phyloP scores from a whole-genome alignment of 2,329 filamentous ascomycete genomes.

The Colletotrichum sp. region DNA sequence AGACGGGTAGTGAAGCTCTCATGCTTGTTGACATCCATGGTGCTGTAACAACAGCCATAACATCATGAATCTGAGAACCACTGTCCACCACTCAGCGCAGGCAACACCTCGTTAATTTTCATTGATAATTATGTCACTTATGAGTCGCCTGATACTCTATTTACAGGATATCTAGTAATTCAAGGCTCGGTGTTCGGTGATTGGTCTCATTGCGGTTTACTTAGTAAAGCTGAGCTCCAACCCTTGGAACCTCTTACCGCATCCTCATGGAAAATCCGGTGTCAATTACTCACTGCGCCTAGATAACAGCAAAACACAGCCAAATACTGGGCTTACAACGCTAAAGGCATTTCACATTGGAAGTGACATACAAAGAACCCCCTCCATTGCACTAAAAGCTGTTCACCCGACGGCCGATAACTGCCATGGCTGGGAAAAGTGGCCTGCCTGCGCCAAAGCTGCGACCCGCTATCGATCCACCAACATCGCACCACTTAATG shows the following conservation, averaged over 20 bases:
- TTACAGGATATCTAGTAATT: neutral
- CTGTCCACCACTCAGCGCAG: neutral
- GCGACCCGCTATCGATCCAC: neutral
- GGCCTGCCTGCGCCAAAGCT: neutral
- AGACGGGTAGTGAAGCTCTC: neutral
- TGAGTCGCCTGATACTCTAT: rapidly evolving
- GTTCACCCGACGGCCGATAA: neutral
- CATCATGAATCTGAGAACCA: neutral
- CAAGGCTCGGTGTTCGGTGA: neutral
- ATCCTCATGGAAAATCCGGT: neutral
- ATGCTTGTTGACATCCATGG: neutral
- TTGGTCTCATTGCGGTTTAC: neutral
- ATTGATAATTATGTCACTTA: rapidly evolving
- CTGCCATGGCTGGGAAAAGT: neutral
- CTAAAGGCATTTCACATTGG: neutral
- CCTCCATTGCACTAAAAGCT: neutral
- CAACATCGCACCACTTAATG: neutral
- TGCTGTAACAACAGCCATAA: neutral
- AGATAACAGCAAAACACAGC: neutral
- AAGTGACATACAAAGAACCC: neutral
- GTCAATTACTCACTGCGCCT: neutral
- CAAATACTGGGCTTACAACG: neutral
- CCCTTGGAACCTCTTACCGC: neutral
- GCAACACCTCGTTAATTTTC: neutral
- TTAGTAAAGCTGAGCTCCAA: neutral